Base-by-base conservation (phyloP, 768 basidiomycete genomes). In the Multifurca ochricompacta region DNA sequence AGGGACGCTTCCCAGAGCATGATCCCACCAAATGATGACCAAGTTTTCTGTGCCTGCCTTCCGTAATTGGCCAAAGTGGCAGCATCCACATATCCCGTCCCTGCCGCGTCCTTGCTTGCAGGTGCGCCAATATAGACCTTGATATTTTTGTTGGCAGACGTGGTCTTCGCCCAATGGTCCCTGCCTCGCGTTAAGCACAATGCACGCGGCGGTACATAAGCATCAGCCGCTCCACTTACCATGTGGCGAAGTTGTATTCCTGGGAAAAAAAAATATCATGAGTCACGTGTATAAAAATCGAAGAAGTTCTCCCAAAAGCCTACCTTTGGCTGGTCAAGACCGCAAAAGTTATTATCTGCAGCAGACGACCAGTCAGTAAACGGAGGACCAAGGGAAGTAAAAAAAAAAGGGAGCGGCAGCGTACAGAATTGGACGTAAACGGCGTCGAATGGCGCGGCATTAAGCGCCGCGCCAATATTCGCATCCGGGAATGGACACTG, bases 291-390 rank as follows among this genome's bases (percentile, higher is more conserved):
- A 37, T n/a, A 37, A 14, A 41, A 13, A 68, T 78, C 67, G 65
- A 80, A 83, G 25, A 76, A 71, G 16, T n/a, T n/a, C n/a, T n/a
- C n/a, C n/a, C n/a, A n/a, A 74, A 77, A 40, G 68, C 60, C 77
- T 70, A 63, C 79, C 81, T 63, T 82, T 69, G 50, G 51, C 21
- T 43, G 31, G 54, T 72, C 67, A 44, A 77, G 60, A 13, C 73
- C 73, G 52, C 76, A 77, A 3, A 48, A 59, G 62, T 77, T 76
- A 59, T 77, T 73, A 54, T 77, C 75, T 75, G 48, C n/a, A 16
- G 28, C 34, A 23, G 16, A 45, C n/a, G n/a, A n/a, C n/a, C n/a
- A 41, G 42, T n/a, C 32, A 4, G 19, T 23, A 42, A 13, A 47
- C 43, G 31, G 21, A 49, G 28, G 53, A 6, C n/a, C 21, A 14